Evolutionary conservation across 169 alveolate species (phyloP).

Genomic region (Plasmodium vivax): DNA sequence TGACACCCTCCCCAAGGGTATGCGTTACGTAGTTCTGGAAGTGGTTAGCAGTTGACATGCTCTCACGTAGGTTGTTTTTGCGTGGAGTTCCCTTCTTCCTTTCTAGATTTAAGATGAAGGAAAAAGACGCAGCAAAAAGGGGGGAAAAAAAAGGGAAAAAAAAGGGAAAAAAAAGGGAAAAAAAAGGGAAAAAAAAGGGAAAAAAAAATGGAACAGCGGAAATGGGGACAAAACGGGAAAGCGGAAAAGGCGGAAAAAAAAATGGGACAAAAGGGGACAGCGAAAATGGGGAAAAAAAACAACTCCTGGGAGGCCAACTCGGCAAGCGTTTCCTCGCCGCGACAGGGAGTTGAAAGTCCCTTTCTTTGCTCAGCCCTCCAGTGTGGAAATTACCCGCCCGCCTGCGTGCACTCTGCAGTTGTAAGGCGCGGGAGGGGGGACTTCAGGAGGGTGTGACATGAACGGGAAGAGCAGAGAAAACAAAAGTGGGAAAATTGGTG

Average conservation of each 20-base stretch:
- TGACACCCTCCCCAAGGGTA: background rate
- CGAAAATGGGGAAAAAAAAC: background rate
- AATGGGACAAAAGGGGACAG: background rate
- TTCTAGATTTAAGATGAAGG: background rate
- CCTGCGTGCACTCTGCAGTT: background rate
- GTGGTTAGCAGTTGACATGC: slow-evolving; percentile 17
- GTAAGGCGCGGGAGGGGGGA: background rate
- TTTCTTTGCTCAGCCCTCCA: background rate
- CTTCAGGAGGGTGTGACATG: background rate
- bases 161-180: background rate
- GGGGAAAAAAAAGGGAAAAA: background rate
- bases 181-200: background rate
- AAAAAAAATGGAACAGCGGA: background rate
- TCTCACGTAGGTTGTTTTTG: background rate
- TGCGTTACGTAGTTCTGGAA: slow-evolving; percentile 10
- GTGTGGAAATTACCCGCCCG: background rate
- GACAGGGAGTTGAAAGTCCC: background rate
- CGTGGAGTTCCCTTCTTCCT: background rate
- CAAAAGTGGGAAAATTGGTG: background rate
- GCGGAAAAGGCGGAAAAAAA: background rate
- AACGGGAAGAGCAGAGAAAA: background rate
- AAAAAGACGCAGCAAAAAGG: background rate
- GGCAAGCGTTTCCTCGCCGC: background rate
- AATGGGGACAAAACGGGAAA: background rate
- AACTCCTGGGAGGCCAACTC: background rate